A percentile compares a stretch with the other conserved stretches of the same genome.
Conservation (phyloP, 2,329 filamentous ascomycete genomes). For the Fusarium concolor region DNA sequence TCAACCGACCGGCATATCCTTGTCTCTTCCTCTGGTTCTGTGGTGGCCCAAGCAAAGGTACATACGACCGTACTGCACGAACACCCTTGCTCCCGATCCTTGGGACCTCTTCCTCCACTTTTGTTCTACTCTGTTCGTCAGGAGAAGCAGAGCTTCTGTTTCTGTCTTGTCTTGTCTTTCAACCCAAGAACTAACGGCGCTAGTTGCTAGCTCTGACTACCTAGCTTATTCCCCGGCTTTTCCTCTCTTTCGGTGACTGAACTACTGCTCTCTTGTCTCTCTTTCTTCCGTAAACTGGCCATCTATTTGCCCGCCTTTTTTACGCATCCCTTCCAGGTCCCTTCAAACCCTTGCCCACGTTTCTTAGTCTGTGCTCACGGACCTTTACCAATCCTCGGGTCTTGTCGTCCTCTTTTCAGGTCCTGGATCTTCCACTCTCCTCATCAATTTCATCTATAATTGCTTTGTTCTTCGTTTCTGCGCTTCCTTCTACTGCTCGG, state of each 20-base stretch:
- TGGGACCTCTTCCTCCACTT: constrained; percentile 35
- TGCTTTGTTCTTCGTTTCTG: constrained; percentile 19
- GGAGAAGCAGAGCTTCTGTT: constrained; percentile 6
- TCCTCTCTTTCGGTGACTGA: neutral
- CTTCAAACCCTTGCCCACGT: constrained; percentile 27
- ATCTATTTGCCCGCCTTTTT: neutral
- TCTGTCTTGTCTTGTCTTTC: constrained; percentile 6
- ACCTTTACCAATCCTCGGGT: constrained; percentile 39
- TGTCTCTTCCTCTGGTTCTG: constrained; percentile 4
- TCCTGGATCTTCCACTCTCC: constrained; percentile 30
- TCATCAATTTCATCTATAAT: constrained; percentile 22
- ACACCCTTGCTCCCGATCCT: constrained; percentile 19
- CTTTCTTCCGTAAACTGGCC: constrained; percentile 7
- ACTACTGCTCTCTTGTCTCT: constrained; percentile 1
- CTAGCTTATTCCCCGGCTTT: neutral
- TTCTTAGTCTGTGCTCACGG: constrained; percentile 31
- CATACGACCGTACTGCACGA: neutral
- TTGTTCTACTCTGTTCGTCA: constrained; percentile 14
- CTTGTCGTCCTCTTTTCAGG: constrained; percentile 21
- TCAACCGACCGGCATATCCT: constrained; percentile 37
- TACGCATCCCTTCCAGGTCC: neutral
- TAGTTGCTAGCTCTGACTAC: neutral
- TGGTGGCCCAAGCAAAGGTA: neutral
- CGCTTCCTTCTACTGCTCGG: neutral
- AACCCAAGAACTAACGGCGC: constrained; percentile 1